Evolutionary conservation across 331 rosid species (phyloP).

Genomic region (Erythrophleum ivorense): DNA sequence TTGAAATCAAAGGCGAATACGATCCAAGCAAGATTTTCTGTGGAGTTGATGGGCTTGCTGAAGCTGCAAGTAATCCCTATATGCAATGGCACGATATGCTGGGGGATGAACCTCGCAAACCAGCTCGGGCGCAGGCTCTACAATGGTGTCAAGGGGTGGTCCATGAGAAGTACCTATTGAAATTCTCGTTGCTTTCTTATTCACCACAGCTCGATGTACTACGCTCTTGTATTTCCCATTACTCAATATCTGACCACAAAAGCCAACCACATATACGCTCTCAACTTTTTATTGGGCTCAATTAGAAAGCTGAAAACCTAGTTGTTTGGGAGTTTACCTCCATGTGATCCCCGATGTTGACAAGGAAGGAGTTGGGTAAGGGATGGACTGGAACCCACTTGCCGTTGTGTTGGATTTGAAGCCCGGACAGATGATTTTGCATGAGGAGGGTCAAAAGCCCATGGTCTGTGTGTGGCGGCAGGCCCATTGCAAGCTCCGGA

Average conservation of each 20-base stretch:
- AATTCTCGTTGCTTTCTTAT: constrained; percentile 50
- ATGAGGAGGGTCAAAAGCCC: constrained; percentile 53
- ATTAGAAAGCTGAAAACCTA: too few species aligned
- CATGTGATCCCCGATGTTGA: constrained; percentile 56
- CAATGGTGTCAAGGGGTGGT: constrained; percentile 46
- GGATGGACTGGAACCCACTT: constrained; percentile 51
- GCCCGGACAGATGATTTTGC: constrained; percentile 50
- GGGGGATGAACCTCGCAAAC: constrained; percentile 24
- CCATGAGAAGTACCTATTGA: constrained; percentile 55
- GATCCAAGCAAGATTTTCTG: constrained; percentile 52
- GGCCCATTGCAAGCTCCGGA: constrained; percentile 51
- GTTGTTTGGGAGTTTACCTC: constrained; percentile 44
- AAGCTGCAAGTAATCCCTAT: constrained; percentile 53
- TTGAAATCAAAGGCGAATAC: constrained; percentile 39
- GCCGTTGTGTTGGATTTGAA: constrained; percentile 49
- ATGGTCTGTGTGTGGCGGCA: constrained; percentile 56
- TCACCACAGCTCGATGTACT: constrained; percentile 56
- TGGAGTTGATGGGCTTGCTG: constrained; percentile 45
- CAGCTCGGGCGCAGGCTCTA: constrained; percentile 52
- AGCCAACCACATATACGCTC: too few species aligned
- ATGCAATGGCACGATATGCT: constrained; percentile 44
- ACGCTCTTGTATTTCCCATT: constrained; percentile 67
- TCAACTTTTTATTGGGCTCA: too few species aligned
- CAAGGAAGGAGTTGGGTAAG: constrained; percentile 54
- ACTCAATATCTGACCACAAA: constrained; percentile 48